These are phyloP conservation scores for Russula sp. DNA, from an alignment of 768 basidiomycete species.

Conservation along the genomic window DNA sequence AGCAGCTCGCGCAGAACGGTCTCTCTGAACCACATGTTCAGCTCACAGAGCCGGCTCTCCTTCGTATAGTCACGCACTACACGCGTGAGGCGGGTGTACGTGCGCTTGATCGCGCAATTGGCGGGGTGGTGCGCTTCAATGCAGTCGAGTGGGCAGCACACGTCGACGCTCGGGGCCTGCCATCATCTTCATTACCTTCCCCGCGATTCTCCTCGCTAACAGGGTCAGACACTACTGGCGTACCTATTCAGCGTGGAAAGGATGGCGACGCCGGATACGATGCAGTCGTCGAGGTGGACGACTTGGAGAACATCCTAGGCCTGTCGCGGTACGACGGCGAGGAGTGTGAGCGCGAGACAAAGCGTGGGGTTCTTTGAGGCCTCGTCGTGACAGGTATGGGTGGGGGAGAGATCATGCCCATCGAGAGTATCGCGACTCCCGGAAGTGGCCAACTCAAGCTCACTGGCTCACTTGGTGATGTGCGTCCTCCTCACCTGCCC, in stretches of 20 bases:
- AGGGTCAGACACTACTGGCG: neutral
- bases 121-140: constrained; percentile 83
- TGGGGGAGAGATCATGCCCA: constrained; percentile 77
- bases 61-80: constrained; percentile 70
- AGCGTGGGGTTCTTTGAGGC: constrained; percentile 75
- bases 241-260: neutral
- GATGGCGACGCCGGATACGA: constrained; percentile 38
- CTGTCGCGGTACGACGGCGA: constrained; percentile 75
- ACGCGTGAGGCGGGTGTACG: constrained; percentile 94
- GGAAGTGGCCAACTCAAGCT: constrained; percentile 68
- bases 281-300: constrained; percentile 53
- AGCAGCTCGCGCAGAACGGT: constrained; percentile 77
- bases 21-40: constrained; percentile 53
- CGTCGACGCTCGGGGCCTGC: constrained; percentile 36
- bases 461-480: constrained; percentile 82
- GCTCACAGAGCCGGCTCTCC: constrained; percentile 63
- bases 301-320: constrained; percentile 83
- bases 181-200: constrained; percentile 19
- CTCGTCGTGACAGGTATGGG: constrained; percentile 86
- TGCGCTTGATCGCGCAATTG: constrained; percentile 79
- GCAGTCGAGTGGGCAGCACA: constrained; percentile 87
- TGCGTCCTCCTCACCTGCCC: constrained; percentile 28
- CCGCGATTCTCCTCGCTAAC: neutral
- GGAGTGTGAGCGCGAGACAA: constrained; percentile 68
- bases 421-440: constrained; percentile 77